These are phyloP conservation scores for Oryza glaberrima DNA, from an alignment of 176 grass and related monocot genomes.

Conservation along the genomic window DNA sequence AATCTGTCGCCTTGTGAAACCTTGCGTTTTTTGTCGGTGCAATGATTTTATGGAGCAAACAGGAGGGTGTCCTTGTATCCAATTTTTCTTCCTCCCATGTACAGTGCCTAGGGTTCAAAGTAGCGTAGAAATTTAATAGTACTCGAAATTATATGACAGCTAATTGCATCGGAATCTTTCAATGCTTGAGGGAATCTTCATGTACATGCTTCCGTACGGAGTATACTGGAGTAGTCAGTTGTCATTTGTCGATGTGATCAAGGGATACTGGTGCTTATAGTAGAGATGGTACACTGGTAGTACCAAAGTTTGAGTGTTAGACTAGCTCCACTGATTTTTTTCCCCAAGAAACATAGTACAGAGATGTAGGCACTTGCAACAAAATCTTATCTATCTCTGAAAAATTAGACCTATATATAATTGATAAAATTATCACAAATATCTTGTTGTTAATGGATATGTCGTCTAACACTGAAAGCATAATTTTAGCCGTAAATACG, in stretches of 20 bases:
- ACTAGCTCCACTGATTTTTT: background rate
- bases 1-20: background rate
- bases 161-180: conserved; percentile 19
- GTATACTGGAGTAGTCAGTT: background rate
- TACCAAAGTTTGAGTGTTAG: background rate
- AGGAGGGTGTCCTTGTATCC: conserved; percentile 14
- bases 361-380: no score
- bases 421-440: no score
- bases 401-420: no score
- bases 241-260: background rate
- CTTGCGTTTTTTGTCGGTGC: background rate
- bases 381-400: no score
- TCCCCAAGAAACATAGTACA: no score
- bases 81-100: background rate
- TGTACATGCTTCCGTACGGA: background rate
- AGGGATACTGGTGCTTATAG: background rate
- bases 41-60: conserved; percentile 16
- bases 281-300: background rate
- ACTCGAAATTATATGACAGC: conserved; percentile 9
- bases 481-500: no score
- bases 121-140: background rate
- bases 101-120: background rate
- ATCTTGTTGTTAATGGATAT: no score
- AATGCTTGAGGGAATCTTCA: conserved; percentile 17
- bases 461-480: no score